These are phyloP conservation scores for Boletus sensibilis DNA, from an alignment of 768 basidiomycete genomes.

Conservation along the genomic window DNA sequence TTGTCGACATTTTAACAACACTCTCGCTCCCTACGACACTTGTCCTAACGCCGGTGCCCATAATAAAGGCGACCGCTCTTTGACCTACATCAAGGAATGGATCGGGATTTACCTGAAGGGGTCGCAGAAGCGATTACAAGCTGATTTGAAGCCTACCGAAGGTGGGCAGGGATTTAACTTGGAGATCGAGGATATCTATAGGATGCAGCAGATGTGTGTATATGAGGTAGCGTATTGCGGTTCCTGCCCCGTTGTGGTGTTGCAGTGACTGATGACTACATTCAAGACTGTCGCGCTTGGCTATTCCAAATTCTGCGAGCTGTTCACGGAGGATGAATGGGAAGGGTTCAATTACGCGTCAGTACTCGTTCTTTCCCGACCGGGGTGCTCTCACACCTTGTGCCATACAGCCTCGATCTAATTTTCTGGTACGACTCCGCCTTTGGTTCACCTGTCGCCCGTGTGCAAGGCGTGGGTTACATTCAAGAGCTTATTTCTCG, in stretches of 20 bases:
- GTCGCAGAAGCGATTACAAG: constrained; percentile 59
- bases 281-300: constrained; percentile 83
- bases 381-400: not conserved
- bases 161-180: constrained; percentile 52
- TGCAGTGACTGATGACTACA: not conserved
- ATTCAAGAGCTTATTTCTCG: constrained; percentile 82
- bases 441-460: constrained; percentile 79
- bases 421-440: constrained; percentile 58
- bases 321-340: constrained; percentile 93
- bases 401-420: constrained; percentile 18
- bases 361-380: constrained; percentile 23
- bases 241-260: not conserved
- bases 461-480: constrained; percentile 76
- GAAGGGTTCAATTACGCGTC: constrained; percentile 87
- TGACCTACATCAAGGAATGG: constrained; percentile 64
- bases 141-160: constrained; percentile 38
- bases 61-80: constrained; percentile 55
- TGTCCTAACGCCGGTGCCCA: constrained; percentile 59
- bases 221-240: constrained; percentile 57
- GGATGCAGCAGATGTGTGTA: constrained; percentile 79
- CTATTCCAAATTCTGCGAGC: constrained; percentile 86
- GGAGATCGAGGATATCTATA: constrained; percentile 66
- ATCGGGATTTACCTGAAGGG: constrained; percentile 65
- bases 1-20: constrained; percentile 66
- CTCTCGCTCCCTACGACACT: constrained; percentile 82